Percentiles rank a stretch among this genome's conserved stretches.
phyloP scores from a whole-genome alignment of 108 stramenopile genomes.

The Cyclotella cryptica region DNA sequence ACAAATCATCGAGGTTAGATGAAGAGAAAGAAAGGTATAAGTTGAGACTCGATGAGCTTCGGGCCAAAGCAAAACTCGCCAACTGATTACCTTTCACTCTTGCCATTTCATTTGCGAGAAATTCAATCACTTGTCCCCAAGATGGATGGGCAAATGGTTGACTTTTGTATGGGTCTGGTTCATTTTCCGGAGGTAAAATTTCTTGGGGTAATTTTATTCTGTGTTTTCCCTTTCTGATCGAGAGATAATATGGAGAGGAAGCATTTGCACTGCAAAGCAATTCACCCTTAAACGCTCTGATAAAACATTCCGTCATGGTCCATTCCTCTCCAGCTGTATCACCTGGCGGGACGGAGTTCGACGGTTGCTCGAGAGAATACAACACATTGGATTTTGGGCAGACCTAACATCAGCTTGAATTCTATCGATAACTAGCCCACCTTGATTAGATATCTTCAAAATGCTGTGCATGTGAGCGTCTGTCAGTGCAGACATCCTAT shows the following conservation, averaged over 20 bases:
- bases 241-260: conserved; percentile 17
- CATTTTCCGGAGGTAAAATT: not conserved
- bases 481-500: conserved; percentile 53
- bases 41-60: conserved; percentile 50
- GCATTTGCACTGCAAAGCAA: conserved; percentile 14
- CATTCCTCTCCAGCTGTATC: conserved; percentile 48
- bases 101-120: conserved; percentile 52
- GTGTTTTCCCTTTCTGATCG: conserved; percentile 35
- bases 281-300: conserved; percentile 40
- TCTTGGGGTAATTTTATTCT: conserved; percentile 12
- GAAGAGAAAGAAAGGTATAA: conserved; percentile 33
- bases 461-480: conserved; percentile 52
- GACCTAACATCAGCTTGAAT: conserved; percentile 42
- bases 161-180: too few species aligned
- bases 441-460: conserved; percentile 41
- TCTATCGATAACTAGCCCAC: conserved; percentile 40
- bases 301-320: conserved; percentile 49
- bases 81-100: conserved; percentile 45
- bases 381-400: conserved; percentile 37
- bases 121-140: conserved; percentile 54
- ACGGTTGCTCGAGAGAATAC: conserved; percentile 26
- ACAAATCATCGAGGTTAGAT: not conserved
- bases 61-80: conserved; percentile 51
- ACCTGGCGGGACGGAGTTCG: conserved; percentile 33
- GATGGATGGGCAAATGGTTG: conserved; percentile 3